A percentile compares a stretch with the other conserved stretches of the same genome.
Conservation (phyloP, 306 rosid genomes). For the Cucurbita argyrosperma region DNA sequence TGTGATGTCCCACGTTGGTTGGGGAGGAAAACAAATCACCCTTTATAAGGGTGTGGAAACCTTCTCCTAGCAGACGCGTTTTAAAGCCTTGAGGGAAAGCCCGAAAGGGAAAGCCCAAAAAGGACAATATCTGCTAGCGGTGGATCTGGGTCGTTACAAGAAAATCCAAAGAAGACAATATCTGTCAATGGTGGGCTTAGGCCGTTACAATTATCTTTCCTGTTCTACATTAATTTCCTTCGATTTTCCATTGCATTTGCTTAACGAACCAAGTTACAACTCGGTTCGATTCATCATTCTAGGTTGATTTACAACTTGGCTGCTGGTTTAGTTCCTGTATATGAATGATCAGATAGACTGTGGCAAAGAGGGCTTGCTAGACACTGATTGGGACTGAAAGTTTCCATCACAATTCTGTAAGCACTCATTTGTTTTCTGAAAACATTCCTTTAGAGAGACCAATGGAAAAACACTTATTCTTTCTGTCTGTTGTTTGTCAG, state of each 20-base stretch:
- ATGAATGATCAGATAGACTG: not conserved
- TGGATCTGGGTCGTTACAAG: too few species aligned
- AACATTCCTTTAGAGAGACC: not conserved
- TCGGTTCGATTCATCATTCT: not conserved
- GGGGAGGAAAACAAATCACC: too few species aligned
- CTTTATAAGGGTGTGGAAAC: too few species aligned
- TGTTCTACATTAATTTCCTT: not conserved
- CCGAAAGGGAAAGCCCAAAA: too few species aligned
- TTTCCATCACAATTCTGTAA: not conserved
- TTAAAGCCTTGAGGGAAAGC: too few species aligned
- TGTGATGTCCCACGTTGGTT: too few species aligned
- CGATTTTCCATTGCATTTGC: not conserved
- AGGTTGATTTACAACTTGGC: not conserved
- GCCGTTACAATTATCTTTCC: not conserved
- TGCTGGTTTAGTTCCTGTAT: not conserved
- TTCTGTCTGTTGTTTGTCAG: conserved; percentile 4
- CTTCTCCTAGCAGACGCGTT: too few species aligned
- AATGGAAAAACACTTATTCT: conserved; percentile 1
- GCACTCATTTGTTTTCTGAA: not conserved
- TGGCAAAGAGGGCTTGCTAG: not conserved
- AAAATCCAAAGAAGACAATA: too few species aligned
- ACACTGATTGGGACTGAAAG: not conserved
- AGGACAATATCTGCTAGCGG: too few species aligned
- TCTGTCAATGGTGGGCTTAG: too few species aligned
- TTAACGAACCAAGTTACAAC: not conserved